Evolutionary conservation across 2,329 filamentous ascomycete species (phyloP).

Genomic region (Blumeria hordei): DNA sequence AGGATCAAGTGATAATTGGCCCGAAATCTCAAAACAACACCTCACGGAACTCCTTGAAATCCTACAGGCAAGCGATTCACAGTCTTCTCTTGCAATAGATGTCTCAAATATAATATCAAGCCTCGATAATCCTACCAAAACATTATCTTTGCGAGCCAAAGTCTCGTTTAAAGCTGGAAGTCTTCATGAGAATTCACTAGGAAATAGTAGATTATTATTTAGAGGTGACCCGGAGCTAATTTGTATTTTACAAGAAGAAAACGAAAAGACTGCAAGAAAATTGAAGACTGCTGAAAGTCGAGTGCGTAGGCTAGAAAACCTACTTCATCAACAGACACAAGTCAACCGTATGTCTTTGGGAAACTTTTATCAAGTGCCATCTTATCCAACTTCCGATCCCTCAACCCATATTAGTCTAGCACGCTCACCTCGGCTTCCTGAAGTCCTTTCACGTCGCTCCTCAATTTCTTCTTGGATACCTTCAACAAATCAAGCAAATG

Average conservation of each 20-base stretch:
- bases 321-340: slow-evolving; percentile 63
- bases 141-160: slow-evolving; percentile 67
- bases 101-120: slow-evolving; percentile 56
- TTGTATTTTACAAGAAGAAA: slow-evolving; percentile 59
- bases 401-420: slow-evolving; percentile 21
- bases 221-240: slow-evolving; percentile 71
- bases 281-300: slow-evolving; percentile 70
- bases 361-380: slow-evolving; percentile 27
- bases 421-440: slow-evolving; percentile 13
- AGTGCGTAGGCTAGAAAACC: slow-evolving; percentile 71
- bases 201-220: slow-evolving; percentile 64
- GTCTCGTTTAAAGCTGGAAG: slow-evolving; percentile 88
- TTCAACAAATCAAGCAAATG: slow-evolving; percentile 31
- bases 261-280: slow-evolving; percentile 46
- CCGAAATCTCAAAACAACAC: slow-evolving; percentile 48
- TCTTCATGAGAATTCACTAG: slow-evolving; percentile 69
- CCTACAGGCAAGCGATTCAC: slow-evolving; percentile 38
- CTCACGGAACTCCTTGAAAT: slow-evolving; percentile 47
- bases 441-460: slow-evolving; percentile 28
- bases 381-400: slow-evolving; percentile 20
- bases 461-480: slow-evolving; percentile 35
- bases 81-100: slow-evolving; percentile 43
- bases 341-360: slow-evolving; percentile 27
- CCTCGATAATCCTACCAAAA: slow-evolving; percentile 57
- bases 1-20: slow-evolving; percentile 62